Evolutionary conservation across 306 rosid genomes (phyloP), one percentile per base, ranked within the genome.

Genomic region (Vachellia pachyceras): DNA sequence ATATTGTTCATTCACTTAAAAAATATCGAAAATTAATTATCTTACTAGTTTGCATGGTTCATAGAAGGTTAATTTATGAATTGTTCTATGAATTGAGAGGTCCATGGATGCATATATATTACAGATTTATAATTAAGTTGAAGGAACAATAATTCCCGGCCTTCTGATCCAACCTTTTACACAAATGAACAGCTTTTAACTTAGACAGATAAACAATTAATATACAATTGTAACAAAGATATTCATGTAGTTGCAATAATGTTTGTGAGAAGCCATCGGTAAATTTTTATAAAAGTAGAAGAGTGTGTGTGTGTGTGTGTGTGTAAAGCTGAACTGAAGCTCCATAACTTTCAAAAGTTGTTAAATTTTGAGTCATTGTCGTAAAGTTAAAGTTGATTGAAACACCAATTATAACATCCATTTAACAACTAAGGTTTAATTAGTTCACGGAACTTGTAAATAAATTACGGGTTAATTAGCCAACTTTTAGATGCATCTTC

Each of bases 391-490:
- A 52, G 35, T 60, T 41, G 54, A 64, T 71, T 46, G 72, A 66
- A 42, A 79, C 80, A 80, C 77, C 82, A 77, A 82, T 80, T 17
- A 77, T 52, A 82, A 77, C 70, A 63, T 73, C 39, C 61, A 63
- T 57, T 80, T 77, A 80, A 79, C 57, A 76, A 64, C 87, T 29
- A 29, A 29, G 33, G 88, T 81, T 83, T 71, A 63, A 76, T 54
- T 52, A 69, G n/a, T 78, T 84, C 86, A 80, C 87, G 84, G 85
- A 74, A 39, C 49, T 42, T 42, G 11, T 69, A n/a, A 69, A 69
- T 68, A 39, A 68, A 11, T 12, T 25, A 29, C 18, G 49, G 29
- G 18, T 36, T 7, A 25, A 57, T 8, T n/a, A 29, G 14, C 36
- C 18, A 60, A 60, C 66, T 5, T 60, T 60, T 60, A 25, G 66